phyloP scores from a whole-genome alignment of 2,329 filamentous ascomycete genomes.

The Dendryphion nanum region DNA sequence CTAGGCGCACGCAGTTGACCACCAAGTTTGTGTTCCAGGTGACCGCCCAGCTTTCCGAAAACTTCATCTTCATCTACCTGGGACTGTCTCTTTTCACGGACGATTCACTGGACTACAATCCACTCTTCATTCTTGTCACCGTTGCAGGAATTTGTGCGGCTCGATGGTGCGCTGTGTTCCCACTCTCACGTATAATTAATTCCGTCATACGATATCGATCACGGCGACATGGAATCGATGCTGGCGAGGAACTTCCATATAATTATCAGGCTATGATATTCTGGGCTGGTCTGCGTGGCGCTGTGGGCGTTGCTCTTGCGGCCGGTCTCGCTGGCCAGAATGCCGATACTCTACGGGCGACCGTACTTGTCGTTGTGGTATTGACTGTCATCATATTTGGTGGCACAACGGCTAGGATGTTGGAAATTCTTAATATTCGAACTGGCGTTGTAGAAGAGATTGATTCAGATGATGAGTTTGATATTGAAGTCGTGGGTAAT shows the following conservation, averaged over 20 bases:
- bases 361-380: conserved; percentile 95
- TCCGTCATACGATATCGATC: conserved; percentile 88
- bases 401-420: conserved; percentile 93
- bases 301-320: conserved; percentile 91
- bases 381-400: conserved; percentile 98
- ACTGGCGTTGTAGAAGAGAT: conserved; percentile 96
- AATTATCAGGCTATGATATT: conserved; percentile 99
- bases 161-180: conserved; percentile 92
- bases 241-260: conserved; percentile 84
- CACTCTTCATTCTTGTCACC: conserved; percentile 90
- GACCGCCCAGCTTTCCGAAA: conserved; percentile 91
- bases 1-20: conserved; percentile 89
- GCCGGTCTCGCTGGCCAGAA: conserved; percentile 83
- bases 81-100: conserved; percentile 94
- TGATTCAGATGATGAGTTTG: conserved; percentile 97
- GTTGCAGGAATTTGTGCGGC: conserved; percentile 89
- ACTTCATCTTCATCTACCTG: conserved; percentile 99
- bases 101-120: conserved; percentile 82
- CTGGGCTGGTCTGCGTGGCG: conserved; percentile 93
- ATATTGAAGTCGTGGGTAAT: conserved; percentile 73
- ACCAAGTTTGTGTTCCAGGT: conserved; percentile 98
- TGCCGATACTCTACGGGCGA: conserved; percentile 79
- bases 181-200: conserved; percentile 85
- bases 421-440: conserved; percentile 94
- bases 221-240: conserved; percentile 69